Evolutionary conservation across 2,329 filamentous ascomycete species (phyloP), one percentile per base, ranked within the genome.

Genomic region (Fusarium sp.): DNA sequence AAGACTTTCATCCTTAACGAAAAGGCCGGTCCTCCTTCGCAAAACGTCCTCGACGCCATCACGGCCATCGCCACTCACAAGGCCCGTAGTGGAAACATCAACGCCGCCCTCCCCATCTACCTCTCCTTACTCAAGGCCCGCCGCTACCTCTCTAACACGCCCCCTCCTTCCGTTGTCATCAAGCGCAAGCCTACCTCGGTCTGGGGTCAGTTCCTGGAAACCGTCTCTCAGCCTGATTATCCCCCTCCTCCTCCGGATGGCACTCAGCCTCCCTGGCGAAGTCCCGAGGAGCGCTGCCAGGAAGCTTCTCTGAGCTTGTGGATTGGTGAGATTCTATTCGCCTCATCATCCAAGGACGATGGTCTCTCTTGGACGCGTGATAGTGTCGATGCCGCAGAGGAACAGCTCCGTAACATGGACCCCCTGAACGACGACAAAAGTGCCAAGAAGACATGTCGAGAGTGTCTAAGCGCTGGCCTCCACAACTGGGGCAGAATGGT

Each of bases 321-420:
- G 82, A 96, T 98, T 72, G 96, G 96, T 68, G 96, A 98, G 84
- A 97, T 98, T 61, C 88, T 98, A 35, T 98, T 93, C 82, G 90
- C 94, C 0, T 89, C 89, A 6, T 77, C 80, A 2, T 84, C 82
- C 20, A 85, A 86, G 60, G 91, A 94, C 58, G 92, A 93, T 70
- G 96, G 95, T 1, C 87, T 98, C 2, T 91, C 92, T 7, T 98
- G 96, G 96, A 98, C 96, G 1, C 90, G 95, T 65, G 94, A 98
- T 72, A 95, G 93, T 30, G 94, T 97, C 35, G 93, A 95, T 75
- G 85, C 93, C 2, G 93, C 95, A 4, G 95, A 95, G 82, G 88
- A 92, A 70, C 91, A 91, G 77, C 87, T 91, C 48, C 89, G 87
- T 75, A 83, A 77, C 23, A 81, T 89, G 2, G 80, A 79, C 39